Conservation (phyloP, 768 basidiomycete species). For the Suillus sp. region DNA sequence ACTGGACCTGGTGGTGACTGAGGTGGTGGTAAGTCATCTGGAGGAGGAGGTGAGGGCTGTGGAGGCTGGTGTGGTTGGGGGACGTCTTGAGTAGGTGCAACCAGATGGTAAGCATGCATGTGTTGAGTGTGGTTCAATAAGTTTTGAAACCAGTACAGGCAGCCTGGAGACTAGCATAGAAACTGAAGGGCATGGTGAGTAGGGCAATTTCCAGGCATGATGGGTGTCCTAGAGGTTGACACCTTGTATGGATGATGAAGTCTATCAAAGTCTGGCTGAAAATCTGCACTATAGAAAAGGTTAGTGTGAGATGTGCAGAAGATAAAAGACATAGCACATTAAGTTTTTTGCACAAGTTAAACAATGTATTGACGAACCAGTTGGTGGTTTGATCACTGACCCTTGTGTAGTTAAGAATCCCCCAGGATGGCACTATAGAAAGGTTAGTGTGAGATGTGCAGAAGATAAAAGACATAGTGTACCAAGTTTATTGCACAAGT, state of each 20-base stretch:
- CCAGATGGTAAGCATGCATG: slow-evolving; percentile 4
- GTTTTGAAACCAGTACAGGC: slow-evolving; percentile 6
- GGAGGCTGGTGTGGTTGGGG: not conserved
- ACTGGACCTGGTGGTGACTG: not conserved
- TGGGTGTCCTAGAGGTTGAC: not conserved
- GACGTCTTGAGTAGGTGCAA: not conserved
- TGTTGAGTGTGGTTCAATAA: slow-evolving; percentile 9
- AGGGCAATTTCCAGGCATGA: not conserved
- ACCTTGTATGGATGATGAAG: not conserved
- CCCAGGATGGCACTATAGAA: too few relatives aligned
- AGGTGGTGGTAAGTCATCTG: not conserved
- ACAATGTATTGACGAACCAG: too few relatives aligned
- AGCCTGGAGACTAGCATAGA: slow-evolving; percentile 1
- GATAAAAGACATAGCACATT: too few relatives aligned
- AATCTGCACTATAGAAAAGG: too few relatives aligned
- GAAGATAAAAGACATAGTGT: too few relatives aligned
- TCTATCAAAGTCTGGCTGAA: too few relatives aligned
- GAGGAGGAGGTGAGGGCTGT: not conserved
- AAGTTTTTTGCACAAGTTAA: too few relatives aligned
- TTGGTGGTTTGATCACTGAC: too few relatives aligned
- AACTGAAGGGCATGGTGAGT: not conserved
- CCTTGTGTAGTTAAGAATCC: too few relatives aligned
- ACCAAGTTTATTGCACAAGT: too few relatives aligned
- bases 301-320: too few relatives aligned
- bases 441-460: too few relatives aligned